These are phyloP conservation scores for Picea sitchensis DNA, from an alignment of 75 land plant species.

Conservation along the genomic window DNA sequence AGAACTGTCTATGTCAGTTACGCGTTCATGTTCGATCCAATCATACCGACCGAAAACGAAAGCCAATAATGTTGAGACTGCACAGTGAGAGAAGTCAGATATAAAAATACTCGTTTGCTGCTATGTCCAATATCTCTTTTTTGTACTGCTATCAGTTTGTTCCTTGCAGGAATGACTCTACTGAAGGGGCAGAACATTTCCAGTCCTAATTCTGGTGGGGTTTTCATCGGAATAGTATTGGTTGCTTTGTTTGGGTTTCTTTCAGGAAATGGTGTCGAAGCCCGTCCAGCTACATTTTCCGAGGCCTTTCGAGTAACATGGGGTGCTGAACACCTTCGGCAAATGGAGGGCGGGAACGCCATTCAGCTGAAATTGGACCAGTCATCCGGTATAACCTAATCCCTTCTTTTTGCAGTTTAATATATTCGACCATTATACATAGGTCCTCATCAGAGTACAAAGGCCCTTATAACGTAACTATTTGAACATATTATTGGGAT, in stretches of 20 bases:
- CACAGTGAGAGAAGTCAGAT: background rate
- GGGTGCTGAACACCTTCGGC: slow-evolving; percentile 41
- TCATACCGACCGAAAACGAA: background rate
- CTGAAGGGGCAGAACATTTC: background rate
- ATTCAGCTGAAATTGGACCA: slow-evolving; percentile 54
- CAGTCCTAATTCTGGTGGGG: no score
- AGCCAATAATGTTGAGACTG: background rate
- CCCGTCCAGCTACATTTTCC: slow-evolving; percentile 43
- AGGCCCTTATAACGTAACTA: background rate
- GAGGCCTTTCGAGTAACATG: slow-evolving; percentile 51
- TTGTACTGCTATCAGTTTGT: background rate
- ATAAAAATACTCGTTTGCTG: background rate
- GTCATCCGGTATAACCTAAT: slow-evolving; percentile 29
- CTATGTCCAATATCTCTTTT: background rate
- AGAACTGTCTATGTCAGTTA: background rate
- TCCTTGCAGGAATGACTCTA: background rate
- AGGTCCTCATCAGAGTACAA: background rate
- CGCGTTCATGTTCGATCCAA: background rate
- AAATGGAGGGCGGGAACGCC: slow-evolving; percentile 30
- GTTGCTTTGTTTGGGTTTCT: background rate
- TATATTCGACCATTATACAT: background rate
- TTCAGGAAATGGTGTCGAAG: background rate
- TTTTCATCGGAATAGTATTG: background rate
- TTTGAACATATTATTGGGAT: background rate
- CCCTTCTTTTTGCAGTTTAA: background rate